These are phyloP conservation scores for Nakaseomyces bracarensis DNA, from an alignment of 1,139 yeast species.

Conservation along the genomic window DNA sequence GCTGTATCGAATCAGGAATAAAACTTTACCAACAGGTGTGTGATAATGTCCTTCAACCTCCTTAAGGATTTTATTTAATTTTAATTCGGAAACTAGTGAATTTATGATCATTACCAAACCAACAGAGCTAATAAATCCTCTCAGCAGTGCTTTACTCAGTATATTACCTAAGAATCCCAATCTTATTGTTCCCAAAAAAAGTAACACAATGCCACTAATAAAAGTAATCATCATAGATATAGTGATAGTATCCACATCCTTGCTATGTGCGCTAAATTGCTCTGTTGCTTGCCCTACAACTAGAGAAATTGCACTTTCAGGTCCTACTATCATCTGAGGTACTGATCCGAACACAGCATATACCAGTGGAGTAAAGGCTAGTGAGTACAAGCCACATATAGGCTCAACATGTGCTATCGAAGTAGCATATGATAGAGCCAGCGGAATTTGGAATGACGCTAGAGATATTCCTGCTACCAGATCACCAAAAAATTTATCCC, in stretches of 20 bases:
- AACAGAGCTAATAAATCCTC: constrained; percentile 91
- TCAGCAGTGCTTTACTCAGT: constrained; percentile 66
- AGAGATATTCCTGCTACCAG: constrained; percentile 76
- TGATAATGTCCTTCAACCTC: constrained; percentile 51
- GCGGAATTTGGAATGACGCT: constrained; percentile 87
- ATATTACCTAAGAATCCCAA: constrained; percentile 88
- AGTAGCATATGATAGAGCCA: constrained; percentile 81
- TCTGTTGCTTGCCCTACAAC: constrained; percentile 91
- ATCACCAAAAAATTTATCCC: constrained; percentile 56
- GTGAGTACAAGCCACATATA: constrained; percentile 70
- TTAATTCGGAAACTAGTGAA: constrained; percentile 65
- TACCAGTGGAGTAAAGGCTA: constrained; percentile 75
- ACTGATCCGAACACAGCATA: constrained; percentile 83
- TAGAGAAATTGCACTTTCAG: constrained; percentile 88
- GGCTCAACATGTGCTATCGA: constrained; percentile 90
- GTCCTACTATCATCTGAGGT: constrained; percentile 95
- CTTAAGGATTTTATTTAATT: constrained; percentile 41
- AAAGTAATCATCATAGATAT: constrained; percentile 68
- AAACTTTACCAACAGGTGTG: constrained; percentile 64
- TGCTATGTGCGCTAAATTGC: constrained; percentile 45
- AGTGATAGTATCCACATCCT: constrained; percentile 49
- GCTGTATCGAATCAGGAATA: constrained; percentile 44
- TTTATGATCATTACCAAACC: constrained; percentile 84
- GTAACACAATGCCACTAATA: constrained; percentile 64
- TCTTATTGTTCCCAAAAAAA: constrained; percentile 72